Percentiles rank a stretch among this genome's conserved stretches.
phyloP scores from a whole-genome alignment of 2,329 filamentous ascomycete genomes.

The Emergomyces pasteurianus region DNA sequence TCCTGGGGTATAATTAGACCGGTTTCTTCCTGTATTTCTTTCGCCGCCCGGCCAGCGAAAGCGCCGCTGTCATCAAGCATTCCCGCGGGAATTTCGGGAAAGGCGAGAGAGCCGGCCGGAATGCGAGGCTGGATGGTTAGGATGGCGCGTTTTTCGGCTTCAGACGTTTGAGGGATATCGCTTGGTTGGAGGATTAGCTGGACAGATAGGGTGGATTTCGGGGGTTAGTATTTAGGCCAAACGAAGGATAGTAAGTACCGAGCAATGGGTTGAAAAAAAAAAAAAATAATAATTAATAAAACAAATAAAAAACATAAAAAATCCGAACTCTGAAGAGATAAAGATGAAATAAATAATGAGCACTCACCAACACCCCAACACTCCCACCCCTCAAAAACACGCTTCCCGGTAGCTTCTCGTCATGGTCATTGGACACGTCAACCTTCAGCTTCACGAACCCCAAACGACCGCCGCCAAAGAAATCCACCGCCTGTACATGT shows the following conservation, averaged over 20 bases:
- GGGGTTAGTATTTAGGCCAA: background rate
- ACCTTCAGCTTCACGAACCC: constrained; percentile 48
- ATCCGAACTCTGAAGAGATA: background rate
- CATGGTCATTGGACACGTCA: constrained; percentile 40
- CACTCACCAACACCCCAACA: constrained; percentile 43
- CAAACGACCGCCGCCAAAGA: constrained; percentile 37
- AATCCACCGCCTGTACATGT: constrained; percentile 43
- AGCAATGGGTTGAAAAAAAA: background rate
- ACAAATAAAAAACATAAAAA: too few species aligned
- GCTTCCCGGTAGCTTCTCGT: constrained; percentile 42
- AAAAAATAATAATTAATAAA: too few species aligned
- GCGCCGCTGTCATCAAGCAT: constrained; percentile 47
- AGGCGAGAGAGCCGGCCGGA: constrained; percentile 42
- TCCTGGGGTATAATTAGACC: constrained; percentile 38
- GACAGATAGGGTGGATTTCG: background rate
- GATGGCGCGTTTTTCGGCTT: constrained; percentile 35
- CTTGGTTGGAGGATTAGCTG: constrained; percentile 45
- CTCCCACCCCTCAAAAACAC: constrained; percentile 48
- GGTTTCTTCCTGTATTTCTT: constrained; percentile 47
- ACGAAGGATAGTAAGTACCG: background rate
- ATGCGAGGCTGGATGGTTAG: constrained; percentile 47
- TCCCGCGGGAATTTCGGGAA: constrained; percentile 47
- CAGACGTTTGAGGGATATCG: constrained; percentile 29
- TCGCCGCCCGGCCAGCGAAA: constrained; percentile 43
- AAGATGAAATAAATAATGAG: too few species aligned